A percentile compares a stretch with the other conserved stretches of the same genome.
Evolutionary conservation across 257 asterid genomes (phyloP).

Genomic region (Solanum piurae): DNA sequence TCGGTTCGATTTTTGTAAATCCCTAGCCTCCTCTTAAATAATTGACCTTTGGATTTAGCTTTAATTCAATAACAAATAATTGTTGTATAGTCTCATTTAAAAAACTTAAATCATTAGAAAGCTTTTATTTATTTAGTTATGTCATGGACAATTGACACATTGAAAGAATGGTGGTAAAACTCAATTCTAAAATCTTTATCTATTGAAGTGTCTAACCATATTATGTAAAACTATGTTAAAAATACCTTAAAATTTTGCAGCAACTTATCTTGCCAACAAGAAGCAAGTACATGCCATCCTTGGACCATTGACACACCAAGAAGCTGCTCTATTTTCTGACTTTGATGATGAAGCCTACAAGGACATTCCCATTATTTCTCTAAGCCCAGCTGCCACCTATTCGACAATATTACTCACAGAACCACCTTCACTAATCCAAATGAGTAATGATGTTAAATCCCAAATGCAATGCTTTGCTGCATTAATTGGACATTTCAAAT

Average conservation of each 20-base stretch:
- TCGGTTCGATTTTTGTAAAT: no score
- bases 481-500: conserved; percentile 32
- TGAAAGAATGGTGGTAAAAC: neutral
- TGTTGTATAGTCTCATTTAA: neutral
- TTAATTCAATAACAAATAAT: neutral
- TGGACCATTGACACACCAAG: conserved; percentile 35
- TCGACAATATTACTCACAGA: conserved; percentile 4
- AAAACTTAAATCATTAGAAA: no score
- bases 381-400: conserved; percentile 10
- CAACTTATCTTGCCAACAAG: conserved; percentile 20
- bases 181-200: neutral
- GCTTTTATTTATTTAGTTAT: no score
- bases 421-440: conserved; percentile 13
- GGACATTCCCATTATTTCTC: conserved; percentile 28
- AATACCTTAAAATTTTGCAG: conserved; percentile 7
- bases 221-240: neutral
- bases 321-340: conserved; percentile 32
- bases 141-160: no score
- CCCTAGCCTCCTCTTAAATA: neutral
- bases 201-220: neutral
- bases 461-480: conserved; percentile 40
- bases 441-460: conserved; percentile 11
- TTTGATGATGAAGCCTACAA: conserved; percentile 1
- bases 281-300: conserved; percentile 27
- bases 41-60: neutral